These are phyloP conservation scores for Mycosarcoma mackinlayi DNA, from an alignment of 1,284 basidiomycete genomes.

Conservation along the genomic window DNA sequence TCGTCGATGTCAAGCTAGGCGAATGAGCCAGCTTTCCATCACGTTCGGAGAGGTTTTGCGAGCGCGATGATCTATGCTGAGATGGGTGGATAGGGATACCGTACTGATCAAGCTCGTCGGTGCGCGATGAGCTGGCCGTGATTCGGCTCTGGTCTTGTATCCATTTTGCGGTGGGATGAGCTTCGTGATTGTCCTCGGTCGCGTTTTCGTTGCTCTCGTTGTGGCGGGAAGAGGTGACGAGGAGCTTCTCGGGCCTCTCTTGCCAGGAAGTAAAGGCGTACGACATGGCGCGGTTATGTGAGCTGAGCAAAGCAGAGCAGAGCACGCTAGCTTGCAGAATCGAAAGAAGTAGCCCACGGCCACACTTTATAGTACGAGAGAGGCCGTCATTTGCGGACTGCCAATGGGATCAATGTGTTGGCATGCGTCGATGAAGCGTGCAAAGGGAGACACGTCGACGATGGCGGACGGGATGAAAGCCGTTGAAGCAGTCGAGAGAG, in stretches of 20 bases:
- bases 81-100: constrained; percentile 37
- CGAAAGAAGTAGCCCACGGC: too few relatives aligned
- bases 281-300: constrained; percentile 40
- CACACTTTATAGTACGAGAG: too few relatives aligned
- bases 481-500: too few relatives aligned
- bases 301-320: not conserved
- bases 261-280: constrained; percentile 35
- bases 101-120: constrained; percentile 35
- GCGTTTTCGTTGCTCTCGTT: not conserved
- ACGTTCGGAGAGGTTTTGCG: constrained; percentile 1
- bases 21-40: constrained; percentile 6
- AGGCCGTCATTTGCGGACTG: too few relatives aligned
- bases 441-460: too few relatives aligned
- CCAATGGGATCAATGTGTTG: too few relatives aligned
- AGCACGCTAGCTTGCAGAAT: not conserved
- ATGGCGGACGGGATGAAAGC: too few relatives aligned
- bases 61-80: constrained; percentile 13
- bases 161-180: constrained; percentile 25
- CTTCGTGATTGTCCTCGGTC: not conserved
- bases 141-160: constrained; percentile 22
- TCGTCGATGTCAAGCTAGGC: constrained; percentile 8
- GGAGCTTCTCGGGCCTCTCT: constrained; percentile 40
- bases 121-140: constrained; percentile 9
- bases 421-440: too few relatives aligned
- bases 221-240: constrained; percentile 9